Evolutionary conservation across 2,329 filamentous ascomycete genomes (phyloP), one percentile per base, ranked within the genome.

Genomic region (Claviceps pazoutovae): DNA sequence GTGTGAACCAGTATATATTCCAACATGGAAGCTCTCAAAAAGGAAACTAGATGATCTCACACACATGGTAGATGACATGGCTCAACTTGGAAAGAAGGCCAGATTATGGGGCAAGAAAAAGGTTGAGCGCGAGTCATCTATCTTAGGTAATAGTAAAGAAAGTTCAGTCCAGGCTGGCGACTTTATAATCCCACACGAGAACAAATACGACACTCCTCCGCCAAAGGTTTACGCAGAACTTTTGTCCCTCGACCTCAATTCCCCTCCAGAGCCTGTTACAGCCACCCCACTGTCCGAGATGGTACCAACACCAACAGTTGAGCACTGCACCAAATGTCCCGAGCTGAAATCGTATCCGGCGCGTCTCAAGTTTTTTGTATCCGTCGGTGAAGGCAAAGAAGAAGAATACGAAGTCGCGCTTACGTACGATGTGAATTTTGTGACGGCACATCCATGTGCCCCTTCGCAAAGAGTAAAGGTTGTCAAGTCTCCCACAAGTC

Each of bases 371-470:
- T 71, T 71, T 47, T 59, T 55, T 2, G 66, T 70, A 5, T 61
- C 62, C 1, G 58, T 69, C 43, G 66, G 68, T 46, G 71, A 72
- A 34, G 65, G 68, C 2, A 60, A 64, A 2, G 66, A 69, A 1
- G 66, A 71, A 45, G 66, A 73, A 51, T 58, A 72, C 50, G 69
- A 68, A 1, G 71, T 74, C 49, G 59, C 71, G 1, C 63, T 85
- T 9, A 64, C 66, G 5, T 76, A 80, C 56, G 80, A 84, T 53
- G 72, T 83, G 21, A 76, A 75, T 57, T 84, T 84, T 60, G 77
- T 83, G 17, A 83, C 82, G 1, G 80, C 80, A 0, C 79, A 83
- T 57, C 82, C 82, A 0, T 85, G 82, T 58, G 73, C 77, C 5
- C 74, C 77, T 1, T 79, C 78, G 1, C 71, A 72, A 49, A 71